Evolutionary conservation across 1,284 basidiomycete species (phyloP).

Genomic region (Microbotryum violaceum): DNA sequence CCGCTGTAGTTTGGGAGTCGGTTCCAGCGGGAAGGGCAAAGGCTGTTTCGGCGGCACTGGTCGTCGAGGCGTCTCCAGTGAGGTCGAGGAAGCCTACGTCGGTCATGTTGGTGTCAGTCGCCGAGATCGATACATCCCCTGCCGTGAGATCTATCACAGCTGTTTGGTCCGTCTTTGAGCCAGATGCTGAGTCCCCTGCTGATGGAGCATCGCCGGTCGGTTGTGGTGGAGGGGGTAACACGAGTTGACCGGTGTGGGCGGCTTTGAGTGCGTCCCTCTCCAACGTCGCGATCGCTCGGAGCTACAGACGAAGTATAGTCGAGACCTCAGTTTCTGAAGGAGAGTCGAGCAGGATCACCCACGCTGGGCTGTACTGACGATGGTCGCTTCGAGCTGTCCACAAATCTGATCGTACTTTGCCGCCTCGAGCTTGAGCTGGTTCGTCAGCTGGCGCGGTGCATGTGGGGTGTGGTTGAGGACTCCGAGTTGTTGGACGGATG

Average conservation of each 20-base stretch:
- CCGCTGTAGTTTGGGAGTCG: no score
- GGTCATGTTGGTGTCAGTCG: not conserved
- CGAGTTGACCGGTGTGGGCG: not conserved
- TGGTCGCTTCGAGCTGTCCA: not conserved
- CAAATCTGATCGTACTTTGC: conserved; percentile 1
- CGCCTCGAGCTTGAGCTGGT: not conserved
- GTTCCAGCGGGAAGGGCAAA: no score
- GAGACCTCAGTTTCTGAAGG: not conserved
- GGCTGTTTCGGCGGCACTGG: no score
- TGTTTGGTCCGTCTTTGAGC: not conserved
- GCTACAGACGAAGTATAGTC: not conserved
- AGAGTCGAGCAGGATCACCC: not conserved
- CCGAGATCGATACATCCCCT: no score
- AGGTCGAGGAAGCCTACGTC: no score
- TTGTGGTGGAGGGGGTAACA: not conserved
- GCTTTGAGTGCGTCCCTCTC: conserved; percentile 5
- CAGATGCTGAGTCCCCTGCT: no score
- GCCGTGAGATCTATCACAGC: not conserved
- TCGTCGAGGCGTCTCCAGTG: no score
- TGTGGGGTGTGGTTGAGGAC: conserved; percentile 7
- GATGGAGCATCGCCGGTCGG: not conserved
- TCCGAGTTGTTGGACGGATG: conserved; percentile 1
- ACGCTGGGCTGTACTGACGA: conserved; percentile 1
- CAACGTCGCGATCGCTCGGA: conserved; percentile 5
- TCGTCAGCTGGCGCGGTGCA: conserved; percentile 1